phyloP scores from a whole-genome alignment of 192 early-diverging fungal species.

The Backusella sp. region DNA sequence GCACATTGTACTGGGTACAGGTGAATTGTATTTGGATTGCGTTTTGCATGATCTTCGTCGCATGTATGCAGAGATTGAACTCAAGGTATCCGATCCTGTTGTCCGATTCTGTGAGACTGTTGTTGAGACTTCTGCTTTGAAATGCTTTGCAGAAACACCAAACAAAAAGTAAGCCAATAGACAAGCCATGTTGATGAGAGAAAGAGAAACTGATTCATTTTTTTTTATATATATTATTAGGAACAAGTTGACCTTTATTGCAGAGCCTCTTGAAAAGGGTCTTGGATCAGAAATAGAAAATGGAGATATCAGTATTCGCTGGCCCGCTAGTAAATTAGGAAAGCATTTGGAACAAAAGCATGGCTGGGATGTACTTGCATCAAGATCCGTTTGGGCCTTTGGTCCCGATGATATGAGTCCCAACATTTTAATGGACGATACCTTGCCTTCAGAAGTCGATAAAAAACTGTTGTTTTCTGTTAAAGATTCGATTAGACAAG shows the following conservation, averaged over 20 bases:
- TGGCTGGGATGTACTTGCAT: slow-evolving; percentile 91
- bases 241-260: slow-evolving; percentile 95
- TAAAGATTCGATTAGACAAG: slow-evolving; percentile 87
- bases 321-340: slow-evolving; percentile 73
- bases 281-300: slow-evolving; percentile 93
- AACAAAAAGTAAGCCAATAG: slow-evolving; percentile 79
- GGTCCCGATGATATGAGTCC: slow-evolving; percentile 91
- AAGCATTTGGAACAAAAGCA: slow-evolving; percentile 84
- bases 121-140: slow-evolving; percentile 88
- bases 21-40: slow-evolving; percentile 96
- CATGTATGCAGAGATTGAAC: slow-evolving; percentile 94
- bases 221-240: slow-evolving; percentile 35
- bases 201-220: not conserved
- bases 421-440: slow-evolving; percentile 94
- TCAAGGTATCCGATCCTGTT: slow-evolving; percentile 98
- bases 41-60: slow-evolving; percentile 92
- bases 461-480: slow-evolving; percentile 76
- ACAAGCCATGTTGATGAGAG: not conserved
- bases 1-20: slow-evolving; percentile 91
- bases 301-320: slow-evolving; percentile 64
- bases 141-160: slow-evolving; percentile 97
- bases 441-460: slow-evolving; percentile 90
- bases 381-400: slow-evolving; percentile 97
- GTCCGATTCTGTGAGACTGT: slow-evolving; percentile 96
- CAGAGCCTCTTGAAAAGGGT: slow-evolving; percentile 90